A percentile compares a stretch with the other conserved stretches of the same genome.
Evolutionary conservation across 129 eudicot genomes (phyloP).

Genomic region (Flaveria linearis): DNA sequence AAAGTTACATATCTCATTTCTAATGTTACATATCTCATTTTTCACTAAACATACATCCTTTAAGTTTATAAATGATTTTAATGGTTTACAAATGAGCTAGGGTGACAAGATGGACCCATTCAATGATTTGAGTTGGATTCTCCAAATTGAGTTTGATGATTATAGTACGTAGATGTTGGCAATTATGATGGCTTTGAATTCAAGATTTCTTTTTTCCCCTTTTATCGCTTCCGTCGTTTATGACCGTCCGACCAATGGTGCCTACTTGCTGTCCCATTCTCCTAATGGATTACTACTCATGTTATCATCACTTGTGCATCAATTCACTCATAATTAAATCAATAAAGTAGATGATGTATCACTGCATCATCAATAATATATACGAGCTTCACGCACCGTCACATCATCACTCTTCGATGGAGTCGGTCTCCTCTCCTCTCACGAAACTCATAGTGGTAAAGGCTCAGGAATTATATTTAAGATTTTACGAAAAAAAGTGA

Average conservation of each 20-base stretch:
- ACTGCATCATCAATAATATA: background rate
- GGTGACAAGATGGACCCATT: constrained; percentile 22
- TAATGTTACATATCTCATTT: no score
- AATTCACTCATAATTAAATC: background rate
- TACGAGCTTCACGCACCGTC: no score
- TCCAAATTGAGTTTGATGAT: constrained; percentile 29
- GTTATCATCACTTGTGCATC: constrained; percentile 6
- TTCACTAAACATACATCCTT: no score
- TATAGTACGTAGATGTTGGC: constrained; percentile 42
- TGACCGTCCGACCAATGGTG: constrained; percentile 49
- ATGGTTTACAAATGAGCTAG: no score
- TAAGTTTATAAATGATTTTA: no score
- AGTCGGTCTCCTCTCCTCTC: no score
- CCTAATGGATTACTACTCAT: constrained; percentile 34
- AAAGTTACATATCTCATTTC: no score
- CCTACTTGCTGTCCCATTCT: constrained; percentile 30
- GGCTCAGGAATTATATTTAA: no score
- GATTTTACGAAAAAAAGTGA: no score
- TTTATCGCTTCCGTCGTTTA: constrained; percentile 36
- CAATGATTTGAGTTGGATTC: constrained; percentile 37
- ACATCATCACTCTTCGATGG: no score
- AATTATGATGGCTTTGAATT: constrained; percentile 38
- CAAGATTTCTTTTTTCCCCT: constrained; percentile 16
- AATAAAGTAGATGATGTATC: background rate
- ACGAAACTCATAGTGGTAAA: no score